Conservation (phyloP, 192 early-diverging fungal genomes). For the Coemansia sp. region DNA sequence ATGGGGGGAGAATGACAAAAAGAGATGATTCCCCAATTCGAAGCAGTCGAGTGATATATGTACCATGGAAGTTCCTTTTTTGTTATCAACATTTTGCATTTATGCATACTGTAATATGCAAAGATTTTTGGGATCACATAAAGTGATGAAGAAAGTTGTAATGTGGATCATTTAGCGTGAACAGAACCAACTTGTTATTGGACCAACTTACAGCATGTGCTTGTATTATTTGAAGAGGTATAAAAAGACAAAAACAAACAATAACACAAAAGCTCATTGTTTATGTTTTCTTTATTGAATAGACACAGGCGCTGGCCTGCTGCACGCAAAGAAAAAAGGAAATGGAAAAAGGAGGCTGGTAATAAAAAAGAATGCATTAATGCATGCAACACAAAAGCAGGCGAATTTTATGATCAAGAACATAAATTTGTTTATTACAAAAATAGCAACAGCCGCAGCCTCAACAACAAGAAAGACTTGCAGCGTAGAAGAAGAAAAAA, state of each 20-base stretch:
- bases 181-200: not conserved
- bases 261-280: conserved; percentile 2
- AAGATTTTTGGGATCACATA: too few species aligned
- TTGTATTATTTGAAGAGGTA: not conserved
- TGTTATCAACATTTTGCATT: not conserved
- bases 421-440: not conserved
- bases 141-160: not conserved
- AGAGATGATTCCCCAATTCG: not conserved
- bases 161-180: not conserved
- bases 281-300: conserved; percentile 7
- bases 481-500: not conserved
- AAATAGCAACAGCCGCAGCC: too few species aligned
- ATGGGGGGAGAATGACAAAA: not conserved
- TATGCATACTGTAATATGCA: not conserved
- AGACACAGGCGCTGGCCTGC: not conserved
- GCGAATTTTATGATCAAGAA: conserved; percentile 4
- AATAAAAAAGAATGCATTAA: conserved; percentile 2
- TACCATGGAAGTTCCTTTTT: not conserved
- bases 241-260: not conserved
- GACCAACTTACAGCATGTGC: not conserved
- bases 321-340: not conserved
- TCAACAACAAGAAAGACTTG: not conserved
- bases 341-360: conserved; percentile 5
- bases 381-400: conserved; percentile 5
- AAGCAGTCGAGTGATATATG: not conserved